A percentile compares a stretch with the other conserved stretches of the same genome.
These are phyloP conservation scores for Aureobasidium zeae DNA, from an alignment of 2,329 filamentous ascomycete species.

Conservation along the genomic window DNA sequence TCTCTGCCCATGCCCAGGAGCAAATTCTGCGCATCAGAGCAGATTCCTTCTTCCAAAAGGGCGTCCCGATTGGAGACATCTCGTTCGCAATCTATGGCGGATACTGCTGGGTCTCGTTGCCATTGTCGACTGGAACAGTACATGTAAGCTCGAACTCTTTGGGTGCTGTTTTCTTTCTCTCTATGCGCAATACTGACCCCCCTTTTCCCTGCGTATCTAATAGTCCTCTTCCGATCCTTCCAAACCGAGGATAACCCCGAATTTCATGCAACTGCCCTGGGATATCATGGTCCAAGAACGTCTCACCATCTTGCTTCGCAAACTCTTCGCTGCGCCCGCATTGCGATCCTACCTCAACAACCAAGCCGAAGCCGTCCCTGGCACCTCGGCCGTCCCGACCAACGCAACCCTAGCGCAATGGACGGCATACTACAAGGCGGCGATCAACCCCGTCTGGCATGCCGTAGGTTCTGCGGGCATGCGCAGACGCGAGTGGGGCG, in stretches of 20 bases:
- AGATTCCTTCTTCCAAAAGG: slow-evolving; percentile 38
- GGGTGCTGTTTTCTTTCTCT: background rate
- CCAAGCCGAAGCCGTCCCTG: slow-evolving; percentile 24
- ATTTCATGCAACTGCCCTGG: slow-evolving; percentile 32
- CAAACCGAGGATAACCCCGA: slow-evolving; percentile 33
- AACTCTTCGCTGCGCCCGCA: slow-evolving; percentile 14
- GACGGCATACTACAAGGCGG: background rate
- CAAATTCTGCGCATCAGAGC: slow-evolving; percentile 38
- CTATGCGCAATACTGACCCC: slow-evolving; percentile 14
- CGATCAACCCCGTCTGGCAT: background rate
- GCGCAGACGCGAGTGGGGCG: slow-evolving; percentile 21
- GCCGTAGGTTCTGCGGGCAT: slow-evolving; percentile 17
- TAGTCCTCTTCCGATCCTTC: slow-evolving; percentile 24
- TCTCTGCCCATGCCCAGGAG: slow-evolving; percentile 26
- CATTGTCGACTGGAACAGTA: slow-evolving; percentile 28
- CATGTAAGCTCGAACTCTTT: slow-evolving; percentile 19
- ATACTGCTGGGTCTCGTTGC: slow-evolving; percentile 29
- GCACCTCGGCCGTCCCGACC: background rate
- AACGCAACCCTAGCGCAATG: slow-evolving; percentile 17
- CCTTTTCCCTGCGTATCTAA: background rate
- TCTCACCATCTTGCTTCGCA: slow-evolving; percentile 25
- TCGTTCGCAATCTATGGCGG: slow-evolving; percentile 30
- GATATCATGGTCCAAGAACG: slow-evolving; percentile 27
- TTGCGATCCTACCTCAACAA: slow-evolving; percentile 17
- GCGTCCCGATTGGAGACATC: slow-evolving; percentile 39